Conservation (phyloP, 352 stramenopile species). For the Thalassiosira delicatula region DNA sequence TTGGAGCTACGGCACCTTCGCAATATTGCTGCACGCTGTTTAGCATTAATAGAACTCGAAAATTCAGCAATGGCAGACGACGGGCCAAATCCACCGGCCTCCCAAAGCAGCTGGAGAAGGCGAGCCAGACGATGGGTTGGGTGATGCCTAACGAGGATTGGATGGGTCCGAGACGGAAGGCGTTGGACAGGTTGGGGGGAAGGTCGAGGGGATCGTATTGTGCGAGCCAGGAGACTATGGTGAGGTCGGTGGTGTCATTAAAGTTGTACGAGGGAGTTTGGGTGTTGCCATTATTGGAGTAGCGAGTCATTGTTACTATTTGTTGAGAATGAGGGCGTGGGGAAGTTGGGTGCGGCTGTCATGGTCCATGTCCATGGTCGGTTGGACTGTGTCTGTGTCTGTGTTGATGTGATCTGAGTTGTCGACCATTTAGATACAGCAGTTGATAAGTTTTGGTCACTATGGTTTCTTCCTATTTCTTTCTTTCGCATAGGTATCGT, state of each 20-base stretch:
- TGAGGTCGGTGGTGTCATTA: constrained; percentile 22
- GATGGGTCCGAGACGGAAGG: constrained; percentile 37
- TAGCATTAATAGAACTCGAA: constrained; percentile 73
- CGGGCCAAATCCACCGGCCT: constrained; percentile 51
- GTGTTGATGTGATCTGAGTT: too few relatives aligned
- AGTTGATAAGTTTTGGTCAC: too few relatives aligned
- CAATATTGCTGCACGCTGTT: constrained; percentile 73
- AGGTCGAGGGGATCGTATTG: constrained; percentile 31
- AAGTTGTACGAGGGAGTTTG: constrained; percentile 83
- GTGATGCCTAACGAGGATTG: constrained; percentile 34
- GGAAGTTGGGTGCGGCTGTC: too few relatives aligned
- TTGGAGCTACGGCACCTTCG: constrained; percentile 65
- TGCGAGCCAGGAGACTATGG: constrained; percentile 39
- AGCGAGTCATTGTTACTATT: too few relatives aligned
- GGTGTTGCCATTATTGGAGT: too few relatives aligned
- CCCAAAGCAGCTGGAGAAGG: constrained; percentile 60
- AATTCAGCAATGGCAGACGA: constrained; percentile 72
- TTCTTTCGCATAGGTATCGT: too few relatives aligned
- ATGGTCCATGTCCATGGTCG: too few relatives aligned
- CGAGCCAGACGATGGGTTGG: constrained; percentile 40
- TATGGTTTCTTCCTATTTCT: too few relatives aligned
- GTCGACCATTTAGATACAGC: too few relatives aligned
- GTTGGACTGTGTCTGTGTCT: constrained; percentile 52
- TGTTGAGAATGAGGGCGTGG: too few relatives aligned
- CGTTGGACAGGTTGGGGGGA: not conserved